Evolutionary conservation across 1,284 basidiomycete genomes (phyloP).

Genomic region (Sanghuangporus weigelae): DNA sequence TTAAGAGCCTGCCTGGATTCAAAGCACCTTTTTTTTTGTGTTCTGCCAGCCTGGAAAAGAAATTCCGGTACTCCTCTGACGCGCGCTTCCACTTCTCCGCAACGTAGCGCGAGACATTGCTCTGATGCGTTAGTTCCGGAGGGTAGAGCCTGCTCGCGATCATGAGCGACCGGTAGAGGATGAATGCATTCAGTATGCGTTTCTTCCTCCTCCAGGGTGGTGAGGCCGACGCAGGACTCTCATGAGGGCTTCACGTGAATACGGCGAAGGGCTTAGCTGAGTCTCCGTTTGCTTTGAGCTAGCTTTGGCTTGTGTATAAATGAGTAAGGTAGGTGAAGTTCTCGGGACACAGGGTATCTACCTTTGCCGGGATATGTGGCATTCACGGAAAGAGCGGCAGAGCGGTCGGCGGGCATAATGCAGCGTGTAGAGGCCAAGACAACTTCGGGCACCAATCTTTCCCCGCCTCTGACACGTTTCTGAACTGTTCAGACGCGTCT

Average conservation of each 20-base stretch:
- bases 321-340: neutral
- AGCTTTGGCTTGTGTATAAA: neutral
- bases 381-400: neutral
- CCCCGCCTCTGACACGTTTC: neutral
- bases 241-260: neutral
- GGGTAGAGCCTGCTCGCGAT: neutral
- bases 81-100: neutral
- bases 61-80: neutral
- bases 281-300: neutral
- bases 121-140: neutral
- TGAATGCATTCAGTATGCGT: slow-evolving; percentile 2
- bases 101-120: slow-evolving; percentile 2
- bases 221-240: neutral
- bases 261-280: neutral
- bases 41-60: slow-evolving; percentile 4
- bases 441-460: slow-evolving; percentile 1
- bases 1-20: neutral
- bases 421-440: too few species aligned
- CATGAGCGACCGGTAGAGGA: slow-evolving; percentile 3
- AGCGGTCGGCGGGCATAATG: slow-evolving; percentile 2
- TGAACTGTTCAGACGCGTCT: neutral
- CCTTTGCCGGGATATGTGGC: neutral
- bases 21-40: neutral
- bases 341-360: neutral
- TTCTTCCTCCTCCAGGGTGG: neutral